A percentile compares a stretch with the other conserved stretches of the same genome.
Conservation (phyloP, 106 monocot species). For the Platanthera guangdongensis region DNA sequence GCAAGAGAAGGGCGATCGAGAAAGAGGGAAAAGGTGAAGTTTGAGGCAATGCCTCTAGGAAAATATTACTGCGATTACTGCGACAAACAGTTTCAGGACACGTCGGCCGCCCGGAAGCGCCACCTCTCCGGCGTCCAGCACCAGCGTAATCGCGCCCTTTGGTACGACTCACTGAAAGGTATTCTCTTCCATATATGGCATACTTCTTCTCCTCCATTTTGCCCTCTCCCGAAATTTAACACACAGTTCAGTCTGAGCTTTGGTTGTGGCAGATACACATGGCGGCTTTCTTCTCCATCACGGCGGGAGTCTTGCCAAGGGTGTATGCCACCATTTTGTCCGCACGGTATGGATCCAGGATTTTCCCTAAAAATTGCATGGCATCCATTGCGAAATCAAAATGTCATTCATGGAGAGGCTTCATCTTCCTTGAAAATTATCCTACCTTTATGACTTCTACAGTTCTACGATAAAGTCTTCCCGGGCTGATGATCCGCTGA, state of each 20-base stretch:
- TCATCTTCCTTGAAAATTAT: too few species aligned
- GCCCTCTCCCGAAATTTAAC: background rate
- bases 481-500: too few species aligned
- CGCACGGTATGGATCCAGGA: slow-evolving; percentile 40
- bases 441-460: too few species aligned
- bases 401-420: background rate
- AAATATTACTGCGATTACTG: slow-evolving; percentile 57
- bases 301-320: slow-evolving; percentile 18
- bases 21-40: background rate
- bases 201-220: background rate
- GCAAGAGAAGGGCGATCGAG: background rate
- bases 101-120: slow-evolving; percentile 40
- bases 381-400: background rate
- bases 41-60: slow-evolving; percentile 10
- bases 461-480: too few species aligned
- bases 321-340: slow-evolving; percentile 70
- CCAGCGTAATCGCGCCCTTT: slow-evolving; percentile 64
- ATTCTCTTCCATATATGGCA: background rate
- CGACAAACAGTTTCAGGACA: slow-evolving; percentile 85
- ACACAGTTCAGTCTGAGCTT: background rate
- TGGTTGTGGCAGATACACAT: slow-evolving; percentile 9
- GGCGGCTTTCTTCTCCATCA: slow-evolving; percentile 18
- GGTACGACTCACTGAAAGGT: slow-evolving; percentile 62
- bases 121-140: slow-evolving; percentile 59
- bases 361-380: background rate